Evolutionary conservation across 179 eudicot species (phyloP), one percentile per base, ranked within the genome.

Genomic region (Vitellaria paradoxa): DNA sequence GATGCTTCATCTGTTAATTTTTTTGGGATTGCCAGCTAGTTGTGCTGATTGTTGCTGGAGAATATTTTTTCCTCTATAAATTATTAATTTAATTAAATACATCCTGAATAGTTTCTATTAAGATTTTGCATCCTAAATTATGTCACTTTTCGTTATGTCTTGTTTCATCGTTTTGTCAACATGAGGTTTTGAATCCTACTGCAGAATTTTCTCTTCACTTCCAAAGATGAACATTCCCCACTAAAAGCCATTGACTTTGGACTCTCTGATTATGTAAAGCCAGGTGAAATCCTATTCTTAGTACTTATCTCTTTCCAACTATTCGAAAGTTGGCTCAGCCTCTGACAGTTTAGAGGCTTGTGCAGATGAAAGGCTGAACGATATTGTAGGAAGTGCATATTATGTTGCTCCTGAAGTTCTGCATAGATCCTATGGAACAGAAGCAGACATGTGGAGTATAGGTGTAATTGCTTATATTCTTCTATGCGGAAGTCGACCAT

Each of bases 211-310:
- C 93, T 92, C 53, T 92, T 86, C 78, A 77, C 83, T 65, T 79
- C 93, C 46, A 92, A 90, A 76, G 94, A 87, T n/a, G 97, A 89
- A 55, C 80, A 85, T 75, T 83, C 94, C 49, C 85, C 86, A 53
- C 82, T 91, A 73, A 92, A 92, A 82, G 97, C 94, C 82, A 92
- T 92, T 49, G 97, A 92, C 85, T 92, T 92, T 65, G 97, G 97
- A 61, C 94, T 92, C 77, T 90, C 93, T 15, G 93, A 92, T 82
- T 90, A 88, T 75, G 97, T 92, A 82, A 92, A 92, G 81, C 97
- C 97, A 81, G 97, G 97, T 90, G 9, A 81, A 73, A 65, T 73
- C 67, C 67, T 49, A 40, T 77, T 59, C 76, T 23, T 37, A 30
- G 65, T 12, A 66, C 74, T 74, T 75, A 66, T 17, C 10, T 26